These are phyloP conservation scores for Plantago elongata DNA, from an alignment of 257 asterid genomes.

Conservation along the genomic window DNA sequence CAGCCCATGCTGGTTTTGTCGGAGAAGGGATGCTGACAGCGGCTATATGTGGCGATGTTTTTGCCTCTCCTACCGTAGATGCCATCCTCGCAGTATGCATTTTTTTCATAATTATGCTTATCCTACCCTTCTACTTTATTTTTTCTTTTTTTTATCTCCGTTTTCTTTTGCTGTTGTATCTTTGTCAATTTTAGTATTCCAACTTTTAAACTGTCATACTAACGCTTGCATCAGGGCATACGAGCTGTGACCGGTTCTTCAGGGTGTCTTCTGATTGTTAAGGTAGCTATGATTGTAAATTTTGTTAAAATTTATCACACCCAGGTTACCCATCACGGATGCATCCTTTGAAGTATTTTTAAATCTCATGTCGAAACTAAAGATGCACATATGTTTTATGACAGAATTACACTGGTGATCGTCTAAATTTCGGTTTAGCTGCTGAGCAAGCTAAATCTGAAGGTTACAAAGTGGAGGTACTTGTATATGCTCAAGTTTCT, in stretches of 20 bases:
- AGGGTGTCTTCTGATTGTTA: conserved; percentile 94
- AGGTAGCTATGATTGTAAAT: conserved; percentile 39
- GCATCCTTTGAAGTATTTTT: neutral
- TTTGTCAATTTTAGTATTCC: conserved; percentile 11
- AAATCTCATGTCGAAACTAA: neutral
- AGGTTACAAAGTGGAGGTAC: conserved; percentile 94
- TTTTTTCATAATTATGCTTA: conserved; percentile 19
- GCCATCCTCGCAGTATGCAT: conserved; percentile 86
- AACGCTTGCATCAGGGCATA: conserved; percentile 55
- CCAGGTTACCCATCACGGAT: neutral
- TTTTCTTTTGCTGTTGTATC: neutral
- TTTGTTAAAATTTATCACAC: conserved; percentile 7
- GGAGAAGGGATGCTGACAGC: conserved; percentile 99
- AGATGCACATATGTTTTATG: conserved; percentile 1
- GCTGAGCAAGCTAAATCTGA: conserved; percentile 98
- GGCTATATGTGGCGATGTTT: conserved; percentile 96
- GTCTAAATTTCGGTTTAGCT: conserved; percentile 95
- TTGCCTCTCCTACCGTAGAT: conserved; percentile 89
- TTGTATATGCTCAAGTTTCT: conserved; percentile 7
- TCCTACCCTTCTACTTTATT: neutral
- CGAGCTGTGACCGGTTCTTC: conserved; percentile 90
- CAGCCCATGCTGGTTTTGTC: conserved; percentile 97
- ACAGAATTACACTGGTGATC: conserved; percentile 95
- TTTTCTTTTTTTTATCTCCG: too few species aligned
- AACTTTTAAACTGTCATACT: conserved; percentile 16